These are phyloP conservation scores for Ophiocordyceps camponoti-floridani DNA, from an alignment of 2,329 filamentous ascomycete genomes.

Conservation along the genomic window DNA sequence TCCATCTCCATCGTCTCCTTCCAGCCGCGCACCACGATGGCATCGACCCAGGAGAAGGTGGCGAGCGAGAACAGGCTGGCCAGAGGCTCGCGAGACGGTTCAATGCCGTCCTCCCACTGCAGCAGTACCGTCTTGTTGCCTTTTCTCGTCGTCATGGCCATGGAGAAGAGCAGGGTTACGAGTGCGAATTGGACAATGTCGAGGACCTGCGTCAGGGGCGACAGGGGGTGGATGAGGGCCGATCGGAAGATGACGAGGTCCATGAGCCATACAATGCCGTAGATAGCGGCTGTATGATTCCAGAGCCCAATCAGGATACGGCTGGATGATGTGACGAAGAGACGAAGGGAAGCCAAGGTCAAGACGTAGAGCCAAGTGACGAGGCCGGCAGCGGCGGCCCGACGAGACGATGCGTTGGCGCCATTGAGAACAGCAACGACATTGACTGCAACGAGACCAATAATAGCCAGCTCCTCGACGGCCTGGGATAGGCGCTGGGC, in stretches of 20 bases:
- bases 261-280: conserved; percentile 68
- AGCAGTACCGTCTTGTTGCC: conserved; percentile 80
- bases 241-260: conserved; percentile 67
- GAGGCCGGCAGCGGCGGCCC: conserved; percentile 44
- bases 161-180: conserved; percentile 52
- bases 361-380: conserved; percentile 69
- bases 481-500: conserved; percentile 53
- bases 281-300: conserved; percentile 83
- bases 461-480: conserved; percentile 58
- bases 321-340: conserved; percentile 47
- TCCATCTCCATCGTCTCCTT: conserved; percentile 64
- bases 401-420: conserved; percentile 35
- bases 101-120: conserved; percentile 75
- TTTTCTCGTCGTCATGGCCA: conserved; percentile 69
- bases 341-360: conserved; percentile 51
- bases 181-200: conserved; percentile 59
- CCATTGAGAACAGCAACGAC: conserved; percentile 42
- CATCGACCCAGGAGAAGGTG: conserved; percentile 82
- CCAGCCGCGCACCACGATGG: conserved; percentile 79
- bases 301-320: conserved; percentile 59
- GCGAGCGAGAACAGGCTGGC: conserved; percentile 78
- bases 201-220: conserved; percentile 42
- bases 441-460: conserved; percentile 54
- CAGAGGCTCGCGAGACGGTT: conserved; percentile 71
- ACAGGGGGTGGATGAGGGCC: conserved; percentile 58